phyloP scores from a whole-genome alignment of 73 alveolate species.

The Uronychia binucleata region DNA sequence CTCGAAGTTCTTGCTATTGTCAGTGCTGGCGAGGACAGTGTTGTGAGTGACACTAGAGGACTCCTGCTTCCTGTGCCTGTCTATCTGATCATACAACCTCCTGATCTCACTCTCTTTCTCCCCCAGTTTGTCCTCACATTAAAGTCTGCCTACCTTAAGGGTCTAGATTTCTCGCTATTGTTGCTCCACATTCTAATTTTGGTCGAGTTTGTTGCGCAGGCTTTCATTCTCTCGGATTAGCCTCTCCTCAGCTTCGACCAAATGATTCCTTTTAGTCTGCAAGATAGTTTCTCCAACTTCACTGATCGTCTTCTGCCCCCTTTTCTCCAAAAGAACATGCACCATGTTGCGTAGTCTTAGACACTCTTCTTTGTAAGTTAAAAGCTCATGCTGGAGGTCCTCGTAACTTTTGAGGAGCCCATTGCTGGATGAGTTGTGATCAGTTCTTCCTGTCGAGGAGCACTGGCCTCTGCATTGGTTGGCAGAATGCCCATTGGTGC shows the following conservation, averaged over 20 bases:
- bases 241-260: background rate
- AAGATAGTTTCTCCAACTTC: background rate
- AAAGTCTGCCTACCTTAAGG: background rate
- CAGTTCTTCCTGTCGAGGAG: too few relatives aligned
- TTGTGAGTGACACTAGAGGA: background rate
- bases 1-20: background rate
- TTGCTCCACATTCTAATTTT: too few relatives aligned
- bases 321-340: background rate
- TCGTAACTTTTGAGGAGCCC: too few relatives aligned
- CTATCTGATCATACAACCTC: background rate
- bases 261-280: background rate
- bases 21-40: background rate
- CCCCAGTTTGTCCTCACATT: background rate
- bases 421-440: too few relatives aligned
- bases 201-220: background rate
- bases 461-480: too few relatives aligned
- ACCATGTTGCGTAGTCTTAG: background rate
- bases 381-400: background rate
- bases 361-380: background rate
- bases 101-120: background rate
- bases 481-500: too few relatives aligned
- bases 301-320: background rate
- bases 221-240: background rate
- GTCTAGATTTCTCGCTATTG: background rate
- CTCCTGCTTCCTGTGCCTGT: background rate